Evolutionary conservation across 1,284 basidiomycete genomes (phyloP), one percentile per base, ranked within the genome.

Genomic region (Psilocybe mexicana): DNA sequence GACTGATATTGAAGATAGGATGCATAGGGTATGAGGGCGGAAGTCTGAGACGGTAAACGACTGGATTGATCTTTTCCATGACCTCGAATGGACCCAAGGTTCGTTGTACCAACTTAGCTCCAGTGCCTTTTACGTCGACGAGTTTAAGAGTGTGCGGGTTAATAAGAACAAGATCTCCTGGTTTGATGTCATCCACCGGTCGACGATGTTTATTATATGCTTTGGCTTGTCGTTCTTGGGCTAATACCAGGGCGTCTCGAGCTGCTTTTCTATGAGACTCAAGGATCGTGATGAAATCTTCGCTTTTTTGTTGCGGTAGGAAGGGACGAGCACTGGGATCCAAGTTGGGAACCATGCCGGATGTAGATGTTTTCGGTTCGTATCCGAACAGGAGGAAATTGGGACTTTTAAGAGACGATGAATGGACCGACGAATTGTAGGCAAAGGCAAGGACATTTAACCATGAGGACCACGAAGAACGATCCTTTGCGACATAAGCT

Each of bases 121-220:
- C 30, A 4, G 30, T 33, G 8, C 30, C 30, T 43, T 45, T 36
- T 2, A 25, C 25, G 2, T 58, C 42, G 12, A 61, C 6, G 6
- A 55, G 43, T 33, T 54, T 43, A 5, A 63, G 42, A 2, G 59
- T 33, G 18, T 63, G 53, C 3, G 50, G 56, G 38, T 63, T 63
- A 0, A 63, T 26, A 0, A 60, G 12, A 1, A 63, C 59, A n/a
- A 42, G 6, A 35, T 60, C 59, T 5, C 59, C 56, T 11, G 28
- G 47, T 11, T 58, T 35, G 12, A 58, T 45, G 18, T 61, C 54
- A 11, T 28, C 33, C 6, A 14, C 6, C 1, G 6, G 36, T 18
- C 54, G 23, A 6, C 30, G 30, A 11, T 44, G 38, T 50, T 55
- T 56, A 18, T 58, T 59, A 23, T 61, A 61, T 6, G 55, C 52